Evolutionary conservation across 345 rosid genomes (phyloP), one percentile per base, ranked within the genome.

Genomic region (Dimocarpus longan): DNA sequence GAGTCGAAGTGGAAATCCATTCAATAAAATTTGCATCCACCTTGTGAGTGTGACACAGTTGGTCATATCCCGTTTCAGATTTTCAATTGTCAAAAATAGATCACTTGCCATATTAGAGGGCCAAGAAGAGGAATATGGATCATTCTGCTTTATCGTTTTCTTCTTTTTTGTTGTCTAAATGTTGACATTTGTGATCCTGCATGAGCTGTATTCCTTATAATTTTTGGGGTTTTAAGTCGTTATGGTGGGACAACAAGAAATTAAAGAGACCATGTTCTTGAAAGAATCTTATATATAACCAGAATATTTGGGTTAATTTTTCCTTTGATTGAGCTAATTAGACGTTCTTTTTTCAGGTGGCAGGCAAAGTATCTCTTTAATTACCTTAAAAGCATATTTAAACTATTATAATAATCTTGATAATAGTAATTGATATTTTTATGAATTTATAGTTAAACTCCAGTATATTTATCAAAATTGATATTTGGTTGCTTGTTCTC

Each of bases 131-230:
- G 54, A 70, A 32, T 32, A 32, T 48, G 57, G 74, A 48, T 70
- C 10, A 48, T 70, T 48, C 5, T n/a, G 54, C 74, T 70, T 70
- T 70, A 50, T 50, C 26, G 56, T 72, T 42, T 60, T 7, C 44
- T 65, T 65, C 44, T 16, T 18, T 39, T 56, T 40, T 59, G 12
- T 40, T 39, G 28, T 26, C 70, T 28, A 65, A 63, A 8, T 28
- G 70, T 18, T 43, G 77, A 46, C n/a, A 74, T 19, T 43, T 50
- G 19, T 39, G 63, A 64, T 70, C 65, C 66, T 48, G 19, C 43
- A 39, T 65, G 76, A 79, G 77, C 81, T 79, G 81, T 79, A 66
- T 52, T 66, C 68, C 59, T 52, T 5, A 37, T 32, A 13, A 3
- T 1, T n/a, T 44, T 15, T 21, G 39, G 48, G 46, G 37, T 32